Evolutionary conservation across 2,329 filamentous ascomycete genomes (phyloP), one percentile per base, ranked within the genome.

Genomic region (Clarireedia homoeocarpa): DNA sequence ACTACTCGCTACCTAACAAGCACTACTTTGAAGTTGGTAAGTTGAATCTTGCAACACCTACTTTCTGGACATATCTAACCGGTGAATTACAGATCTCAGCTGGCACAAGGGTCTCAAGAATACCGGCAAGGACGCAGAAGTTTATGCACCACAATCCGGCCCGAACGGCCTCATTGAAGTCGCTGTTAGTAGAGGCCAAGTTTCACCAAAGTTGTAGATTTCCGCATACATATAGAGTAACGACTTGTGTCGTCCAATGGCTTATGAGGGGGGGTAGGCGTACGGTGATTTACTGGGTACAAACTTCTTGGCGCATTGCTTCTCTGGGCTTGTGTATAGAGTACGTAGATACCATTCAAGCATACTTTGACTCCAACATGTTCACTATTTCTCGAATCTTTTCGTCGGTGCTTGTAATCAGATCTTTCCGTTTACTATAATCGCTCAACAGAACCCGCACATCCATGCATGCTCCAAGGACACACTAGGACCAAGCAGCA

Each of bases 71-170:
- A 17, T 24, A 47, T 39, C 54, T 55, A 48, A 65, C 50, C 40
- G 12, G 51, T 4, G 66, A 49, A 45, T 24, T 20, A 4, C 68
- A 92, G 92, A 97, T 70, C 75, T 99, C 69, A 92, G 88, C 74
- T 99, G 94, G 94, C 89, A 96, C 80, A 95, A 97, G 73, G 91
- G 86, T 30, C 71, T 91, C 64, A 89, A 96, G 79, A 99, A 99
- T 75, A 96, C 89, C 0, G 94, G 94, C 72, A 88, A 89, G 73
- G 88, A 99, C 67, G 94, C 94, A 52, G 91, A 96, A 70, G 92
- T 99, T 20, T 96, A 94, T 67, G 91, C 89, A 27, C 94, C 94
- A 3, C 94, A 97, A 72, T 88, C 88, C 10, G 85, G 89, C 62
- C 94, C 94, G 56, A 99, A 97, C 69, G 94, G 94, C 27, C 81